A percentile compares a stretch with the other conserved stretches of the same genome.
phyloP scores from a whole-genome alignment of 345 rosid genomes.

The Rhodomyrtus tomentosa region DNA sequence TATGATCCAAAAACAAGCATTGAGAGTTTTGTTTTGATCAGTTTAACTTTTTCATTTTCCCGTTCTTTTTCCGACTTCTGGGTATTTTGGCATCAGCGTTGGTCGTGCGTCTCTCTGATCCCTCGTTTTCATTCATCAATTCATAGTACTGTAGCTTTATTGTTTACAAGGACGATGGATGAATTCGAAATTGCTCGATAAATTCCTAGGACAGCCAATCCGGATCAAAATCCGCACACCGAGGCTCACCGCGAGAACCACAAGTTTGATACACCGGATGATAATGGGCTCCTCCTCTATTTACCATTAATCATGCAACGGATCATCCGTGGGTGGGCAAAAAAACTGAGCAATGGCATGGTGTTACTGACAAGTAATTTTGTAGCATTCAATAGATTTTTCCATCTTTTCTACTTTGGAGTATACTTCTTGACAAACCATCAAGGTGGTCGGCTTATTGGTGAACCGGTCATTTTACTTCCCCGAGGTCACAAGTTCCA shows the following conservation, averaged over 20 bases:
- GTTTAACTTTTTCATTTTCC: neutral
- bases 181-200: neutral
- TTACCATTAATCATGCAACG: neutral
- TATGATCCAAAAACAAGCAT: neutral
- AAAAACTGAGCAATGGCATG: neutral
- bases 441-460: neutral
- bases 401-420: too few species aligned
- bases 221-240: neutral
- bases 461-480: too few species aligned
- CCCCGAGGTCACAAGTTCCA: too few species aligned
- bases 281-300: neutral
- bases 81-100: neutral
- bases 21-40: neutral
- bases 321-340: neutral
- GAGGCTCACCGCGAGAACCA: neutral
- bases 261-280: neutral
- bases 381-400: neutral
- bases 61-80: neutral
- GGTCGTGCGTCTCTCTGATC: neutral
- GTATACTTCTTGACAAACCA: too few species aligned
- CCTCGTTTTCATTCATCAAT: too few species aligned
- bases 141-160: too few species aligned
- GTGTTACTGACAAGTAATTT: neutral
- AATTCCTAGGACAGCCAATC: neutral
- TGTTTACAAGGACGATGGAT: too few species aligned